Percentiles rank a stretch among this genome's conserved stretches.
phyloP scores from a whole-genome alignment of 306 rosid species.

The Rosa multiflora region DNA sequence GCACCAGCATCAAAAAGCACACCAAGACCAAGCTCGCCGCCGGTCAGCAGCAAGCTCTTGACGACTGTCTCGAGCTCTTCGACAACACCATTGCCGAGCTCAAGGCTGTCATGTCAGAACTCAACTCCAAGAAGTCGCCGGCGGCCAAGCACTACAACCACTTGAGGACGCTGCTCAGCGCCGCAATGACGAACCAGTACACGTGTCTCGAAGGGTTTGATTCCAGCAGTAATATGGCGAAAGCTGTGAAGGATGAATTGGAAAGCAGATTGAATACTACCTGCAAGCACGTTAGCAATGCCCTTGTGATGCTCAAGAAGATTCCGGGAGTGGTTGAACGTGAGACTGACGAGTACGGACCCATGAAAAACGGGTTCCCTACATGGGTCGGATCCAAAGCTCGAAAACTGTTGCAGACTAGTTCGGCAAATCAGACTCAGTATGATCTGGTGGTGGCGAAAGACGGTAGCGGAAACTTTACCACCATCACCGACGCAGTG shows the following conservation, averaged over 20 bases:
- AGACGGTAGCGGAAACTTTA: slow-evolving; percentile 81
- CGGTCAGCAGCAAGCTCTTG: slow-evolving; percentile 51
- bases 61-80: slow-evolving; percentile 67
- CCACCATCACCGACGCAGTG: slow-evolving; percentile 60
- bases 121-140: slow-evolving; percentile 23
- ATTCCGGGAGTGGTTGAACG: slow-evolving; percentile 30
- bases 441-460: slow-evolving; percentile 69
- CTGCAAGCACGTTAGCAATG: slow-evolving; percentile 60
- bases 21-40: slow-evolving; percentile 15
- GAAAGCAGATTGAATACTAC: slow-evolving; percentile 37
- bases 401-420: slow-evolving; percentile 51
- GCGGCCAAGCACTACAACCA: slow-evolving; percentile 29
- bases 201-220: slow-evolving; percentile 88
- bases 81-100: slow-evolving; percentile 54
- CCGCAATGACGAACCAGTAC: slow-evolving; percentile 79
- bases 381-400: slow-evolving; percentile 55
- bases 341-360: slow-evolving; percentile 37
- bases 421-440: slow-evolving; percentile 37
- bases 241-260: slow-evolving; percentile 29
- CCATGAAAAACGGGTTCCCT: slow-evolving; percentile 55
- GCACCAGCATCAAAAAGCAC: slow-evolving; percentile 28
- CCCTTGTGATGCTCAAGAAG: slow-evolving; percentile 68
- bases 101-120: slow-evolving; percentile 37
- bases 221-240: slow-evolving; percentile 7
- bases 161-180: slow-evolving; percentile 61